Evolutionary conservation across 2,329 filamentous ascomycete genomes (phyloP).

Genomic region (Cylindrodendrum hubeiense): DNA sequence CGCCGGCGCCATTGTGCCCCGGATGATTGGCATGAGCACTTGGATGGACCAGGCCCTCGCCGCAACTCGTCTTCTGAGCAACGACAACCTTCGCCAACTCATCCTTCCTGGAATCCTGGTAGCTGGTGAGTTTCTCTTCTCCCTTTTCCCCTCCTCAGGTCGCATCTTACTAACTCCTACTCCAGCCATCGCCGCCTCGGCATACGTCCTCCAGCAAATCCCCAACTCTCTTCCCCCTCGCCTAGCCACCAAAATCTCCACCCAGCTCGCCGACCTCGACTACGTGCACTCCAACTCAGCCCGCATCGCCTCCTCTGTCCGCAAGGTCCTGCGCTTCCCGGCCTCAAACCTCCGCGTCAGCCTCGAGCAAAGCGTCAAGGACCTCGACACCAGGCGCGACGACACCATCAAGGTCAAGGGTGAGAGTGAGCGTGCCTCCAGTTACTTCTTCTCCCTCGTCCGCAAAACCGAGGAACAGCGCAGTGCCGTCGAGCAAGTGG

Average conservation of each 20-base stretch:
- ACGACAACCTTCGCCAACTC: slow-evolving; percentile 83
- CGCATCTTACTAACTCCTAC: slow-evolving; percentile 32
- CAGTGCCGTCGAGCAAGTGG: slow-evolving; percentile 62
- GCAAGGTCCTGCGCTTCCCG: slow-evolving; percentile 88
- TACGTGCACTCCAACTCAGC: slow-evolving; percentile 91
- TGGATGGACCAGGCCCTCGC: slow-evolving; percentile 92
- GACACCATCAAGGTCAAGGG: slow-evolving; percentile 84
- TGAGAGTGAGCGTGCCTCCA: slow-evolving; percentile 88
- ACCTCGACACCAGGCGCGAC: slow-evolving; percentile 81
- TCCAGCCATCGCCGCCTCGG: slow-evolving; percentile 78
- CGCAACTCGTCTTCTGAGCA: slow-evolving; percentile 83
- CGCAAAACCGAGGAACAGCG: slow-evolving; percentile 70
- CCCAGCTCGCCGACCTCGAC: slow-evolving; percentile 84
- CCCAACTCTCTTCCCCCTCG: slow-evolving; percentile 89
- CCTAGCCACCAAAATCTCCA: slow-evolving; percentile 85
- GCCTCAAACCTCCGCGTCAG: slow-evolving; percentile 87
- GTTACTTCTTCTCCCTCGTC: slow-evolving; percentile 91
- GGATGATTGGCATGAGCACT: slow-evolving; percentile 83
- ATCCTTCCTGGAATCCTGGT: slow-evolving; percentile 84
- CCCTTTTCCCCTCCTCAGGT: neutral
- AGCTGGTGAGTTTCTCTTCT: slow-evolving; percentile 73
- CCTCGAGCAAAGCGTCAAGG: slow-evolving; percentile 87
- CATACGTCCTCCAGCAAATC: slow-evolving; percentile 88
- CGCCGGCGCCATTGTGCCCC: slow-evolving; percentile 84
- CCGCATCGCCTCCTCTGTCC: slow-evolving; percentile 87